Evolutionary conservation across 768 basidiomycete genomes (phyloP).

Genomic region (Mycena crocata): DNA sequence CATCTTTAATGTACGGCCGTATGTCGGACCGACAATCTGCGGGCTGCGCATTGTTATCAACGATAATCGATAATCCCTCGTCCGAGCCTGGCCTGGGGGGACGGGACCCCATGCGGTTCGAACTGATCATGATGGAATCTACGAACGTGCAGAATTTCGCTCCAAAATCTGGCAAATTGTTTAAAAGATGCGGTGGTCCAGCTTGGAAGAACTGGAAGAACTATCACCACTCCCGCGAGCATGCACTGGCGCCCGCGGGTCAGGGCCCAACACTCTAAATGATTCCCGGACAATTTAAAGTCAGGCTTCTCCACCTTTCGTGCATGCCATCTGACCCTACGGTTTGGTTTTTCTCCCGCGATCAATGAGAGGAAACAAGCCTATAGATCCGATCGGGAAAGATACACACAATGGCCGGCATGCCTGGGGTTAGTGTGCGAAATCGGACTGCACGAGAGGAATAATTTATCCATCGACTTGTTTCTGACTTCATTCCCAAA

Average conservation of each 20-base stretch:
- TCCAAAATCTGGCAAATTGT: no score
- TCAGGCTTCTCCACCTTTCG: slow-evolving; percentile 8
- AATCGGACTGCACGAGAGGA: not conserved
- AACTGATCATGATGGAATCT: slow-evolving; percentile 21
- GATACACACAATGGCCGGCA: slow-evolving; percentile 18
- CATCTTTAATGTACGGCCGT: slow-evolving; percentile 20
- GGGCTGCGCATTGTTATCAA: slow-evolving; percentile 7
- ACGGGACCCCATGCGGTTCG: slow-evolving; percentile 15
- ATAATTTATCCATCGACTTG: not conserved
- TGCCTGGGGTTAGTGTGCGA: not conserved
- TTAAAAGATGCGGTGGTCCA: no score
- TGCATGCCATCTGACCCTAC: slow-evolving; percentile 26
- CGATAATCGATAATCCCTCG: slow-evolving; percentile 20
- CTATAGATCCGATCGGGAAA: slow-evolving; percentile 13
- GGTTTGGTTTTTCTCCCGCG: slow-evolving; percentile 22
- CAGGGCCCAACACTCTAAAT: slow-evolving; percentile 9
- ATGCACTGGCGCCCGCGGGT: not conserved
- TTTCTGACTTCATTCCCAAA: not conserved
- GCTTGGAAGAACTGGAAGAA: no score
- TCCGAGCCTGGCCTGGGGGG: not conserved
- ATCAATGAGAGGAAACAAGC: not conserved
- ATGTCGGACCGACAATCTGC: slow-evolving; percentile 4
- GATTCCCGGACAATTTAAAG: slow-evolving; percentile 19
- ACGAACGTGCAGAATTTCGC: slow-evolving; percentile 24
- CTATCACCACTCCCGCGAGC: slow-evolving; percentile 20